These are phyloP conservation scores for Arabidopsis lyrata DNA, from an alignment of 441 rosid species.

Conservation along the genomic window DNA sequence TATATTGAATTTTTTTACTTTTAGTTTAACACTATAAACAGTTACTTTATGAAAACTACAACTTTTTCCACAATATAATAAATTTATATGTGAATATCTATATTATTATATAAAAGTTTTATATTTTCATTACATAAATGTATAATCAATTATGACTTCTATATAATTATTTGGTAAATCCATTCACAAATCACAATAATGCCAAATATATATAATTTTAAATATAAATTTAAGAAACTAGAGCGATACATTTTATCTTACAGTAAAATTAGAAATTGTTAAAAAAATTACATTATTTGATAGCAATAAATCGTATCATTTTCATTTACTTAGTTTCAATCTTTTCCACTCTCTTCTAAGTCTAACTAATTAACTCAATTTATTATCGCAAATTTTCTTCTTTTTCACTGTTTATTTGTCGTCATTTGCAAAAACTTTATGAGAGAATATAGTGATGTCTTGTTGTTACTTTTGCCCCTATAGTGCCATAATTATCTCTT, in stretches of 20 bases:
- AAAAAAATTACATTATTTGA: neutral
- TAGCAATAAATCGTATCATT: neutral
- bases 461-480: slow-evolving; percentile 18
- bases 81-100: too few relatives aligned
- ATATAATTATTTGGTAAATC: neutral
- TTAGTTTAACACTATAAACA: too few relatives aligned
- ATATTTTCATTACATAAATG: neutral
- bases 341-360: neutral
- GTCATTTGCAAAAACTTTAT: neutral
- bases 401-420: neutral
- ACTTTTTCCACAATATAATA: too few relatives aligned
- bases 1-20: too few relatives aligned
- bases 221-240: neutral
- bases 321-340: neutral
- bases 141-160: neutral
- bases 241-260: neutral
- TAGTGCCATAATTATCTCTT: slow-evolving; percentile 14
- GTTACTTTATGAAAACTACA: too few relatives aligned
- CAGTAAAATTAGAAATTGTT: neutral
- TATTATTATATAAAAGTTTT: neutral
- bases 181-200: neutral
- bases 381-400: neutral
- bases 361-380: neutral
- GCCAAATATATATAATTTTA: neutral
- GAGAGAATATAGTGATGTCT: slow-evolving; percentile 28